phyloP scores from a whole-genome alignment of 208 protist species.

The Tritrichomonas foetus region DNA sequence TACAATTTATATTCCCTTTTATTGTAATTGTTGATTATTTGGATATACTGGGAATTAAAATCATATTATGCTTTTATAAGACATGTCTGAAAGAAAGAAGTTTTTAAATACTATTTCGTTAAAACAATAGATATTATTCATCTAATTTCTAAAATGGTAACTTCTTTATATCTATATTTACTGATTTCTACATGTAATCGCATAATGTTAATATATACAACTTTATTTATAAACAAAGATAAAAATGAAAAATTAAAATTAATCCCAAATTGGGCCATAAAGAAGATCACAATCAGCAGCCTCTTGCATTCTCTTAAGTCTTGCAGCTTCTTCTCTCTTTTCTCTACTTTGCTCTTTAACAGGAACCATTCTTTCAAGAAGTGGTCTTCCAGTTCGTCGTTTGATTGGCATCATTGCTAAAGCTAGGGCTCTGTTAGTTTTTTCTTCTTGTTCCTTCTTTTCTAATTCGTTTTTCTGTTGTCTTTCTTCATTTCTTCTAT shows the following conservation, averaged over 20 bases:
- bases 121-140: too few relatives aligned
- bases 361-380: neutral
- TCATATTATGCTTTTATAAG: neutral
- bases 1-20: too few relatives aligned
- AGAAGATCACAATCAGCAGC: neutral
- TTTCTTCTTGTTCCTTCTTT: neutral
- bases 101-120: neutral
- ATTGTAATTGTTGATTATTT: too few relatives aligned
- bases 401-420: conserved; percentile 1
- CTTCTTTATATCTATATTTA: too few relatives aligned
- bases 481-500: conserved; percentile 20
- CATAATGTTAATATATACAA: neutral
- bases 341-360: neutral
- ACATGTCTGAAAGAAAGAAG: neutral
- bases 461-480: neutral
- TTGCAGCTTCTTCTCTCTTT: neutral
- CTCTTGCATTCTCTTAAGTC: neutral
- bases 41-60: too few relatives aligned
- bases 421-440: neutral
- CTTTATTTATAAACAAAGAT: neutral
- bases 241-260: neutral
- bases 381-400: neutral
- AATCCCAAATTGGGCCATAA: conserved; percentile 8
- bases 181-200: too few relatives aligned
- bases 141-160: too few relatives aligned